These are phyloP conservation scores for Erythrobasidium hasegawianum DNA, from an alignment of 1,284 basidiomycete species.

Conservation along the genomic window DNA sequence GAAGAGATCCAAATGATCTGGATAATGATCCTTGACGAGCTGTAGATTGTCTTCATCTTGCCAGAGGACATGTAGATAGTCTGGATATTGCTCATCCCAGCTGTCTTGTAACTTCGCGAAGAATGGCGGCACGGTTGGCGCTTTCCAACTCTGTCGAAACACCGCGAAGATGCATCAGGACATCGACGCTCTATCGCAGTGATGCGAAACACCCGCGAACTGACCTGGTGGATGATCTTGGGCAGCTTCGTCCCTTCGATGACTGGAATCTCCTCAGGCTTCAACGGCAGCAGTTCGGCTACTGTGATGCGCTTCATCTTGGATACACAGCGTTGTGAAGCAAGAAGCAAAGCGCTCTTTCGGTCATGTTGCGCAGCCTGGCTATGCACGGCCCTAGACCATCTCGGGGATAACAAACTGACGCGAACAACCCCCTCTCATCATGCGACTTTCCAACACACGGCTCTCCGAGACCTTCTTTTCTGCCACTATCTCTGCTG, in stretches of 20 bases:
- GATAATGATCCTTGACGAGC: constrained; percentile 18
- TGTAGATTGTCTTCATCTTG: constrained; percentile 25
- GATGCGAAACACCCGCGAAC: neutral
- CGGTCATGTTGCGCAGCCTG: too few relatives aligned
- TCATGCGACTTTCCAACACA: too few relatives aligned
- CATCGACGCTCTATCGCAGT: neutral
- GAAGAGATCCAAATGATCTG: constrained; percentile 11
- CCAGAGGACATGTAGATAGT: constrained; percentile 26
- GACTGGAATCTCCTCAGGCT: neutral
- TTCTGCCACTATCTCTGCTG: too few relatives aligned
- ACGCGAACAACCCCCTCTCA: too few relatives aligned
- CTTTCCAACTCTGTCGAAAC: constrained; percentile 18
- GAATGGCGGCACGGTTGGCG: constrained; percentile 6
- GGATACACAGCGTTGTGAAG: too few relatives aligned
- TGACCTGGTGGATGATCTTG: constrained; percentile 2
- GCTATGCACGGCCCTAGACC: too few relatives aligned
- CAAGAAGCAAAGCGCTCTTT: too few relatives aligned
- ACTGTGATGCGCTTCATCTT: neutral
- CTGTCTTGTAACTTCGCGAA: constrained; percentile 14
- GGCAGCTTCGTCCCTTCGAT: constrained; percentile 2
- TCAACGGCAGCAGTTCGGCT: neutral
- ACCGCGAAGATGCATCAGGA: neutral
- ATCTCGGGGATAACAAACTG: too few relatives aligned
- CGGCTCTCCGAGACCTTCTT: too few relatives aligned
- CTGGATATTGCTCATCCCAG: constrained; percentile 21